Conservation (phyloP, 2,329 filamentous ascomycete genomes). For the Dactylellina leptospora region DNA sequence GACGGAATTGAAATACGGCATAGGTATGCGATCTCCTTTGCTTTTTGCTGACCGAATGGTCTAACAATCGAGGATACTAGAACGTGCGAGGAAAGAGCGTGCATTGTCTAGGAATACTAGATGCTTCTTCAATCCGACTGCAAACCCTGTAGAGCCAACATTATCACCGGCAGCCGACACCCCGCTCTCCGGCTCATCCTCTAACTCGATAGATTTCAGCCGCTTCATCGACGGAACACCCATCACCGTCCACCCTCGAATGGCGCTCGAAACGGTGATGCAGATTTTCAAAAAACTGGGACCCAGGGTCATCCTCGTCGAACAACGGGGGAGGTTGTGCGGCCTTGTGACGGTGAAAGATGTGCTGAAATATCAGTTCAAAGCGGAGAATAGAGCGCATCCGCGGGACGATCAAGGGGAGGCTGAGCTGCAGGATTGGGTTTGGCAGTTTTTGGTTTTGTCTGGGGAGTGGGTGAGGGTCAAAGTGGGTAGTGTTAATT, state of each 20-base stretch:
- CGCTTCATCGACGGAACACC: conserved; percentile 90
- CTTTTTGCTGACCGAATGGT: background rate
- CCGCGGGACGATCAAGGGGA: conserved; percentile 67
- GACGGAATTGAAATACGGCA: conserved; percentile 88
- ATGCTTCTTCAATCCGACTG: conserved; percentile 71
- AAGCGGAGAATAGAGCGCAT: conserved; percentile 85
- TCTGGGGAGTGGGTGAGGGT: conserved; percentile 70
- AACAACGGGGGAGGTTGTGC: conserved; percentile 82
- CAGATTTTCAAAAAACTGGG: conserved; percentile 98
- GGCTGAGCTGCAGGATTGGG: conserved; percentile 69
- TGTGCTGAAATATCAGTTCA: conserved; percentile 96
- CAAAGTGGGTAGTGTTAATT: conserved; percentile 60
- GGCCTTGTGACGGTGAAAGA: conserved; percentile 96
- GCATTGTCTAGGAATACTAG: conserved; percentile 72
- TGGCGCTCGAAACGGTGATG: conserved; percentile 96
- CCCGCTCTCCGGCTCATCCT: conserved; percentile 65
- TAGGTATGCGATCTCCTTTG: conserved; percentile 65
- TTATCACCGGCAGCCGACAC: conserved; percentile 60
- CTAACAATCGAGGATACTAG: conserved; percentile 12
- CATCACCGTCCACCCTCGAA: conserved; percentile 85
- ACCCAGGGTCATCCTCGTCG: conserved; percentile 88
- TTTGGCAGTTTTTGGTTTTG: conserved; percentile 70
- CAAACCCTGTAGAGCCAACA: conserved; percentile 54
- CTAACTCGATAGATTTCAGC: conserved; percentile 77
- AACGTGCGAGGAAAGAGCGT: conserved; percentile 72